Evolutionary conservation across 139 green algal genomes (phyloP).

Genomic region (Zygnema cylindricum): DNA sequence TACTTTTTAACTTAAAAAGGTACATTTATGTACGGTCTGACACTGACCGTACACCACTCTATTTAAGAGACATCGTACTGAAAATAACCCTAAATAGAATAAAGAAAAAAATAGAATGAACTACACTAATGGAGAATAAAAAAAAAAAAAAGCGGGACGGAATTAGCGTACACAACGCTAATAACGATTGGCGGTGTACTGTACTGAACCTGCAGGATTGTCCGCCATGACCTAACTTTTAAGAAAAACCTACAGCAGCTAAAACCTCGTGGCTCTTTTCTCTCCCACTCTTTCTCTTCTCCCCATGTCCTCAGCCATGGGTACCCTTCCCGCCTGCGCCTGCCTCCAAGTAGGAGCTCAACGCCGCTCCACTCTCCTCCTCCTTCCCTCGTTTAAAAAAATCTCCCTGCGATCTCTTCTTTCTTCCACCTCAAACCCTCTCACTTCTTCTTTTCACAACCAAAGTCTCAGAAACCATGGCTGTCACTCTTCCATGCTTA

Average conservation of each 20-base stretch:
- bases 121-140: not conserved
- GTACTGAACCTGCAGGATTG: too few relatives aligned
- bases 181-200: too few relatives aligned
- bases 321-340: not conserved
- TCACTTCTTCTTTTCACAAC: not conserved
- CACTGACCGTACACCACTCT: too few relatives aligned
- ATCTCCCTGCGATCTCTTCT: not conserved
- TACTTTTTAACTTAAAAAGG: too few relatives aligned
- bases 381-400: too few relatives aligned
- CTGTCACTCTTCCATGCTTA: not conserved
- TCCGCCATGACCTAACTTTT: too few relatives aligned
- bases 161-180: not conserved
- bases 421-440: not conserved
- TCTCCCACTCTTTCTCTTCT: not conserved
- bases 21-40: too few relatives aligned
- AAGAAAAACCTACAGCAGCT: not conserved
- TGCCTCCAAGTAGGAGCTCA: not conserved
- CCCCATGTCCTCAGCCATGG: not conserved
- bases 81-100: too few relatives aligned
- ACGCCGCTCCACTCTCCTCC: not conserved
- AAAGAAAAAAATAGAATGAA: too few relatives aligned
- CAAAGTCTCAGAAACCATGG: not conserved
- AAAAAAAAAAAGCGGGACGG: not conserved
- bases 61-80: too few relatives aligned
- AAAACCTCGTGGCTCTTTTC: not conserved